Evolutionary conservation across 768 basidiomycete genomes (phyloP).

Genomic region (Rhizopogon sp.): DNA sequence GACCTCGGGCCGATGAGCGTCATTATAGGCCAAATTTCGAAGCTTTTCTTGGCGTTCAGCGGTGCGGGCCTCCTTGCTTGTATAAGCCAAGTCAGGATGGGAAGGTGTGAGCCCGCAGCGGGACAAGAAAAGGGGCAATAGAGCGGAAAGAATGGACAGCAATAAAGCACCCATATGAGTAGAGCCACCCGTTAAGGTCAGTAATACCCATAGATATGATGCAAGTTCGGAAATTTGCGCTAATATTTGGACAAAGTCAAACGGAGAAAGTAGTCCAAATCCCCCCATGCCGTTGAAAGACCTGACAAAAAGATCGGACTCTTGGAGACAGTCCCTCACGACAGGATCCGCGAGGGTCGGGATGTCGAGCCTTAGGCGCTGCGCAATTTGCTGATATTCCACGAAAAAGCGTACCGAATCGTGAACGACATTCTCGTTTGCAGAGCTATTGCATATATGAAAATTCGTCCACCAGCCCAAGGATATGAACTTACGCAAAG

Average conservation of each 20-base stretch:
- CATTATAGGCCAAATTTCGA: constrained; percentile 71
- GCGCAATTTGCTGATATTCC: constrained; percentile 75
- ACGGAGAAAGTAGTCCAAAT: constrained; percentile 75
- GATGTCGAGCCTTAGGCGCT: constrained; percentile 70
- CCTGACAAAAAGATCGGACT: constrained; percentile 80
- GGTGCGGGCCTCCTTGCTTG: constrained; percentile 53
- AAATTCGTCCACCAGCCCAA: constrained; percentile 2
- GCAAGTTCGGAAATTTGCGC: constrained; percentile 65
- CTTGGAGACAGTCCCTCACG: constrained; percentile 75
- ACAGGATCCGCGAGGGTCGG: constrained; percentile 73
- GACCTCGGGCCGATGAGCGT: constrained; percentile 74
- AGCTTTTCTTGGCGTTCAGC: constrained; percentile 71
- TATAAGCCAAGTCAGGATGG: constrained; percentile 40
- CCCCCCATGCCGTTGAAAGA: constrained; percentile 71
- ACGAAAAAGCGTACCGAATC: constrained; percentile 69
- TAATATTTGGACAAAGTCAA: constrained; percentile 73
- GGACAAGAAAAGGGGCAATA: constrained; percentile 55
- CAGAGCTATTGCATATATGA: constrained; percentile 37
- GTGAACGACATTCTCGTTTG: constrained; percentile 71
- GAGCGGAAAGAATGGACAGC: constrained; percentile 55
- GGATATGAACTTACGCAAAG: constrained; percentile 55
- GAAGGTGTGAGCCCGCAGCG: constrained; percentile 40
- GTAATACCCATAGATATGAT: constrained; percentile 66
- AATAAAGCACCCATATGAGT: constrained; percentile 53
- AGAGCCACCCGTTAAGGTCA: constrained; percentile 52